Base-by-base conservation (phyloP, 1,284 basidiomycete genomes). In the Boletus mariae region DNA sequence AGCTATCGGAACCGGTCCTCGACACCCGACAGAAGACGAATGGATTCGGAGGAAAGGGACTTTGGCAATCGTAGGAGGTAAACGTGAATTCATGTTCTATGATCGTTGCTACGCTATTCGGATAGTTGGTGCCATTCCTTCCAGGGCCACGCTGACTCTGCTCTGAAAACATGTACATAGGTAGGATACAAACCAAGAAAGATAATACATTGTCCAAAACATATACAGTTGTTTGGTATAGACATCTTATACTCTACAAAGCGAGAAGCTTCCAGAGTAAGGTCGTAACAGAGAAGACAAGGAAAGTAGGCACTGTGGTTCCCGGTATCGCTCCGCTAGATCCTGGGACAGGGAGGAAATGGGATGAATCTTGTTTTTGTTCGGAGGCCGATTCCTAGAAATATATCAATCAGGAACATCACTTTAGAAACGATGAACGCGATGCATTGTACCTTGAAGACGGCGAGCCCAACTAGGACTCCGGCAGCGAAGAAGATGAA, bases 401-500 rank as follows among this genome's bases (percentile, higher is more conserved):
- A 44, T 32, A 42, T 26, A 26, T 47, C 49, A 32, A 34, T 63
- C 45, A 52, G 49, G 10, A 48, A 35, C 35, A 12, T 40, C 42
- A 42, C n/a, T 13, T n/a, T 38, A 5, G 5, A 26, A 41, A 42
- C 13, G 6, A 11, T 23, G 23, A 46, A 25, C 17, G 5, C 11
- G 26, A 49, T 46, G 49, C 29, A 61, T 8, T 31, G 2, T 57
- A 87, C 87, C 77, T 94, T 94, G 83, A 96, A 96, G 0, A 80
- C 85, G n/a, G 80, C 84, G 11, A 95, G 71, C 4, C 94, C 94
- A 26, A 95, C 84, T 28, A 98, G 72, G 54, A 98, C 76, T 1
- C 92, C 94, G 0, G 80, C 75, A 1, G 79, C 87, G 65, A 98
- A 96, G 75, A 93, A 98, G 13, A 80, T 65, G 53, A 90, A 79